Conservation (phyloP, 192 early-diverging fungal species). For the Coemansia aciculifera region DNA sequence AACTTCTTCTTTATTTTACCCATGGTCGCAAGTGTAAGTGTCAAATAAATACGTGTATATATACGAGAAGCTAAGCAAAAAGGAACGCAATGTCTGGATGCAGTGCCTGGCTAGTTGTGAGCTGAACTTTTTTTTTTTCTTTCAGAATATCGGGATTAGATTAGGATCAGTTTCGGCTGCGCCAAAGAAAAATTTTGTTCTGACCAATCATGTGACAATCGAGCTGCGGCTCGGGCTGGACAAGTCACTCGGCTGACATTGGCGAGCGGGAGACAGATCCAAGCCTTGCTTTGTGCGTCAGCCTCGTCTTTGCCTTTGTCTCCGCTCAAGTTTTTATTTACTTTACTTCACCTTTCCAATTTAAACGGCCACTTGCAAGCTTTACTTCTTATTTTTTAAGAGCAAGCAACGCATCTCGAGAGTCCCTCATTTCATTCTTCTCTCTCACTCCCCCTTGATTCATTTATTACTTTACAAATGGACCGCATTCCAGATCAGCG, state of each 20-base stretch:
- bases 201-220: background rate
- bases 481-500: constrained; percentile 57
- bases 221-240: background rate
- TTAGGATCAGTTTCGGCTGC: background rate
- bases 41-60: background rate
- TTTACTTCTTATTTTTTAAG: constrained; percentile 9
- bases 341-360: background rate
- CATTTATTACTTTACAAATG: constrained; percentile 17
- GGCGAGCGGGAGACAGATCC: too few species aligned
- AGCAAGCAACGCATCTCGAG: constrained; percentile 8
- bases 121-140: constrained; percentile 10
- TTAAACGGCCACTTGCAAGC: background rate
- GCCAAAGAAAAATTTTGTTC: constrained; percentile 3
- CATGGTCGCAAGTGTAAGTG: constrained; percentile 15
- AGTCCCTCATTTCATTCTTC: constrained; percentile 11
- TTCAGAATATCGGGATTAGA: background rate
- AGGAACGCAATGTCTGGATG: background rate
- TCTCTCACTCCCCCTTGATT: background rate
- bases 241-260: background rate
- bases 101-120: background rate
- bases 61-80: background rate
- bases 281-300: too few species aligned
- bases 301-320: background rate
- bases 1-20: constrained; percentile 74
- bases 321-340: background rate